A percentile compares a stretch with the other conserved stretches of the same genome.
These are phyloP conservation scores for Colletotrichum theobromicola DNA, from an alignment of 2,329 filamentous ascomycete species.

Conservation along the genomic window DNA sequence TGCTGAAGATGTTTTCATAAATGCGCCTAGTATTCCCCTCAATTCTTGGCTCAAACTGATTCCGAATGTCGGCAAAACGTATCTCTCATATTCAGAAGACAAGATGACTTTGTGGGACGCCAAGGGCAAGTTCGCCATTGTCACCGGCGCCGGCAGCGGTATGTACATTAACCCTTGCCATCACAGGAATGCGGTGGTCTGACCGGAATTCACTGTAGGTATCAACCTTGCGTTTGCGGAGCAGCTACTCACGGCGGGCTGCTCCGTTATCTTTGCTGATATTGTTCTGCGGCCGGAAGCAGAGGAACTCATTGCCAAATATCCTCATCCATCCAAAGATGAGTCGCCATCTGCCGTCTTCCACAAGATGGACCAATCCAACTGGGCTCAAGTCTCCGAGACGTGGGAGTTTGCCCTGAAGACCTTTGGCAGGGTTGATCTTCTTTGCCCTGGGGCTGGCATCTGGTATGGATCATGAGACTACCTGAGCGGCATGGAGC, in stretches of 20 bases:
- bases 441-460: constrained; percentile 24
- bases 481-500: rapidly evolving
- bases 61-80: not conserved
- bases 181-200: not conserved
- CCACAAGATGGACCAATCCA: constrained; percentile 30
- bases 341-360: constrained; percentile 31
- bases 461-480: constrained; percentile 14
- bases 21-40: not conserved
- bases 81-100: not conserved
- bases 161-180: not conserved
- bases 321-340: constrained; percentile 3
- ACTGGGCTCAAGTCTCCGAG: constrained; percentile 27
- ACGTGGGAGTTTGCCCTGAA: constrained; percentile 24
- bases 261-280: constrained; percentile 32
- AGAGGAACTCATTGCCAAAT: constrained; percentile 19
- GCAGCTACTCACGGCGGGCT: constrained; percentile 26
- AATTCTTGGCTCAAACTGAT: not conserved
- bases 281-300: constrained; percentile 27
- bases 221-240: constrained; percentile 27
- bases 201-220: constrained; percentile 13
- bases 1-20: not conserved
- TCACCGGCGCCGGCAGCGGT: not conserved
- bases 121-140: not conserved
- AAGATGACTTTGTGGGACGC: not conserved
- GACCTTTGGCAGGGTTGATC: constrained; percentile 18